A percentile compares a stretch with the other conserved stretches of the same genome.
Evolutionary conservation across 306 rosid species (phyloP).

Genomic region (Vicia faba): DNA sequence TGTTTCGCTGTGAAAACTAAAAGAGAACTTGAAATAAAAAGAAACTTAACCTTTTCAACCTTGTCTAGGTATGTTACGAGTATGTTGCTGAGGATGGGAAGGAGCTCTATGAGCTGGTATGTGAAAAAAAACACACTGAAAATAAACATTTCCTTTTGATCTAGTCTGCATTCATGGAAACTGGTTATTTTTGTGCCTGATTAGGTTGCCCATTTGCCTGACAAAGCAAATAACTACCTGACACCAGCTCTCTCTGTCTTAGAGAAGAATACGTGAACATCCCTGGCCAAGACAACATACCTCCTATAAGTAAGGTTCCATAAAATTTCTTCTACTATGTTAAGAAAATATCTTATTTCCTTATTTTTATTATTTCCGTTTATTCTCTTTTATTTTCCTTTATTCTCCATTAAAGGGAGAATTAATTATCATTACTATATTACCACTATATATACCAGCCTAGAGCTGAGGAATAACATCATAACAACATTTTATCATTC

Average conservation of each 20-base stretch:
- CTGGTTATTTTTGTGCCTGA: slow-evolving; percentile 29
- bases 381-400: too few relatives aligned
- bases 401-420: too few relatives aligned
- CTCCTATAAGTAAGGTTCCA: slow-evolving; percentile 8
- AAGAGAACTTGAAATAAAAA: slow-evolving; percentile 13
- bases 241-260: slow-evolving; percentile 89
- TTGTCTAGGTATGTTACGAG: slow-evolving; percentile 85
- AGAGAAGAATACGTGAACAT: slow-evolving; percentile 86
- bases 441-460: too few relatives aligned
- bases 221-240: slow-evolving; percentile 96
- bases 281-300: slow-evolving; percentile 20
- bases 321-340: slow-evolving; percentile 21
- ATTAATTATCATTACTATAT: too few relatives aligned
- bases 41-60: slow-evolving; percentile 33
- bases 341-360: too few relatives aligned
- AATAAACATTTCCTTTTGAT: slow-evolving; percentile 3
- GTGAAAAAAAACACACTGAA: slow-evolving; percentile 33
- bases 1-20: slow-evolving; percentile 23
- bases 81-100: slow-evolving; percentile 83
- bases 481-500: too few relatives aligned
- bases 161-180: slow-evolving; percentile 27
- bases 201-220: slow-evolving; percentile 98
- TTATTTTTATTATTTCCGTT: too few relatives aligned
- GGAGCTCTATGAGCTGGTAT: slow-evolving; percentile 97
- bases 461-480: too few relatives aligned